Conservation (phyloP, 768 basidiomycete species). For the Gloeostereum incarnatum region DNA sequence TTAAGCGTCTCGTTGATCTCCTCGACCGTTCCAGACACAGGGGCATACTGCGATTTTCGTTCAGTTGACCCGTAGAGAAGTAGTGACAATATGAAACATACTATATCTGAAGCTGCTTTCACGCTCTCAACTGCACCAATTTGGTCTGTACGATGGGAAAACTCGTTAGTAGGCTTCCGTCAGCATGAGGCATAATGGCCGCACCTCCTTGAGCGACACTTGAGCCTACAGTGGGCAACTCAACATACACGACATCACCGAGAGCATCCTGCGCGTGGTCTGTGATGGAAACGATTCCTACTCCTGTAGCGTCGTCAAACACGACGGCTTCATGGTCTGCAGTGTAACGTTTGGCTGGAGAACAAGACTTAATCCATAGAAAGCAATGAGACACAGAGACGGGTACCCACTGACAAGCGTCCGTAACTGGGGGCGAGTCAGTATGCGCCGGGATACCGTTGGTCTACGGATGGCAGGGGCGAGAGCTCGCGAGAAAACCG, state of each 20-base stretch:
- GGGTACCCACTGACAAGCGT: conserved; percentile 51
- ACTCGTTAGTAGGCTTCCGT: neutral
- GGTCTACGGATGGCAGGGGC: too few relatives aligned
- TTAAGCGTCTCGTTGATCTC: conserved; percentile 71
- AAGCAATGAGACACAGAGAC: neutral
- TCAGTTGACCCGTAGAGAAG: conserved; percentile 1
- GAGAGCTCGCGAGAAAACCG: too few relatives aligned
- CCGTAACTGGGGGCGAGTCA: conserved; percentile 25
- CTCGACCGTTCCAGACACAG: conserved; percentile 76
- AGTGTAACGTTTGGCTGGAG: conserved; percentile 70
- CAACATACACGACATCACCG: conserved; percentile 97
- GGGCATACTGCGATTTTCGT: conserved; percentile 63
- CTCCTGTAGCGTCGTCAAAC: conserved; percentile 66
- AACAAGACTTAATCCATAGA: neutral
- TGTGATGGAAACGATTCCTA: conserved; percentile 83
- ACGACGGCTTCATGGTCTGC: conserved; percentile 80
- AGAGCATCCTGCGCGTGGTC: conserved; percentile 86
- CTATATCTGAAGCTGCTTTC: conserved; percentile 94
- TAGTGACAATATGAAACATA: conserved; percentile 33
- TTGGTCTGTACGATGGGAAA: conserved; percentile 36
- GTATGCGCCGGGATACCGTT: too few relatives aligned
- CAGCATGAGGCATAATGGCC: conserved; percentile 15
- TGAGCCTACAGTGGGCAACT: conserved; percentile 63
- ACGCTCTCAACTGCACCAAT: conserved; percentile 95
- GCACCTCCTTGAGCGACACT: conserved; percentile 66